These are phyloP conservation scores for Crithidia bombi DNA, from an alignment of 208 protist species.

Conservation along the genomic window DNA sequence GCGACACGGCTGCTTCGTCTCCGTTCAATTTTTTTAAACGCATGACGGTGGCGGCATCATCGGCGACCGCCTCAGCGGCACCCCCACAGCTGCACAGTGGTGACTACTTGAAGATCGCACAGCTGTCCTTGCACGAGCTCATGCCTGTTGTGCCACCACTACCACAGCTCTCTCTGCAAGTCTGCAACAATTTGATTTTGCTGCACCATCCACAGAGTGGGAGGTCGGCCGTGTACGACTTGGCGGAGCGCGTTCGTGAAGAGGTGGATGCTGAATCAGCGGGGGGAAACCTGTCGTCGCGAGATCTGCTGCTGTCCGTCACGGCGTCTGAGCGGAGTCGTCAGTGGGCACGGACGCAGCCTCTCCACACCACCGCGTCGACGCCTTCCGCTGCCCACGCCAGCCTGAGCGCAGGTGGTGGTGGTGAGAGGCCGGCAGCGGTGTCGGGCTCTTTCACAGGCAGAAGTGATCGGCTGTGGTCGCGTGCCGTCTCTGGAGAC, in stretches of 20 bases:
- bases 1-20: neutral
- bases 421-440: neutral
- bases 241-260: constrained; percentile 13
- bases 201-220: constrained; percentile 35
- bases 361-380: neutral
- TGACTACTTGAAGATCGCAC: constrained; percentile 4
- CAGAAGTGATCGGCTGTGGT: neutral
- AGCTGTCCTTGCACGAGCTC: constrained; percentile 30
- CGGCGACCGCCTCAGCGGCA: constrained; percentile 18
- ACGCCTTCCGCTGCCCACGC: neutral
- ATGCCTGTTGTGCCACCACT: too few relatives aligned
- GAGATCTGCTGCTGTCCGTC: constrained; percentile 4
- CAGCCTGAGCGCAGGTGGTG: neutral
- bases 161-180: constrained; percentile 42
- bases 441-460: neutral
- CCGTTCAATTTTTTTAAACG: constrained; percentile 34
- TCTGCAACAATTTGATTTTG: constrained; percentile 56
- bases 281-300: neutral
- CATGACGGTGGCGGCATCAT: constrained; percentile 24
- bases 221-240: constrained; percentile 48
- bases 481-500: neutral
- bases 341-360: neutral
- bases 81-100: constrained; percentile 9
- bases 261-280: neutral
- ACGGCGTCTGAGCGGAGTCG: constrained; percentile 7